phyloP scores from a whole-genome alignment of 1,284 basidiomycete genomes.

The Tilletia walkeri region DNA sequence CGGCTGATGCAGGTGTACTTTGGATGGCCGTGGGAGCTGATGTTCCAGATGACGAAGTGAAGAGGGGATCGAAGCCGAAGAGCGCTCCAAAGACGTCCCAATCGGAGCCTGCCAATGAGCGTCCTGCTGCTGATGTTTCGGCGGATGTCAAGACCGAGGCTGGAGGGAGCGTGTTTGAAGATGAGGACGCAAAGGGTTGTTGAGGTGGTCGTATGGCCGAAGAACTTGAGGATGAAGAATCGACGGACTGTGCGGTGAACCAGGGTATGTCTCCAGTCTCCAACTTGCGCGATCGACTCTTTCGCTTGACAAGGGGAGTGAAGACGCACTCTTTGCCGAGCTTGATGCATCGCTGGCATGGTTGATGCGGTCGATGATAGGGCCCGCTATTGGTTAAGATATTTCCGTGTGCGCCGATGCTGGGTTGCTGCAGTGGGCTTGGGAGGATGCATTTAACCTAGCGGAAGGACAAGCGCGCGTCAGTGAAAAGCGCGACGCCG shows the following conservation, averaged over 20 bases:
- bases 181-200: background rate
- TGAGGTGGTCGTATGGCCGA: background rate
- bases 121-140: background rate
- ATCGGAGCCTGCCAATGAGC: background rate
- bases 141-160: background rate
- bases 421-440: background rate
- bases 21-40: background rate
- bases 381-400: background rate
- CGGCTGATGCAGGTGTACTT: background rate
- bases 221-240: too few relatives aligned
- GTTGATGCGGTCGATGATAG: background rate
- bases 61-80: background rate
- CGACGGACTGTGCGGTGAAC: too few relatives aligned
- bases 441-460: slow-evolving; percentile 12
- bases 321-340: background rate
- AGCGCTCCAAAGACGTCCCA: background rate
- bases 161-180: too few relatives aligned
- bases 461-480: background rate
- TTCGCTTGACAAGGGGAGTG: slow-evolving; percentile 8
- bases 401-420: background rate
- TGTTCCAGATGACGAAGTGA: background rate
- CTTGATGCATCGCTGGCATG: slow-evolving; percentile 14
- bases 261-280: background rate
- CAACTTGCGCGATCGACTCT: background rate
- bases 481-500: background rate